Evolutionary conservation across 176 grass and related monocot species (phyloP), one percentile per base, ranked within the genome.

Genomic region (Phoenix roebelenii): DNA sequence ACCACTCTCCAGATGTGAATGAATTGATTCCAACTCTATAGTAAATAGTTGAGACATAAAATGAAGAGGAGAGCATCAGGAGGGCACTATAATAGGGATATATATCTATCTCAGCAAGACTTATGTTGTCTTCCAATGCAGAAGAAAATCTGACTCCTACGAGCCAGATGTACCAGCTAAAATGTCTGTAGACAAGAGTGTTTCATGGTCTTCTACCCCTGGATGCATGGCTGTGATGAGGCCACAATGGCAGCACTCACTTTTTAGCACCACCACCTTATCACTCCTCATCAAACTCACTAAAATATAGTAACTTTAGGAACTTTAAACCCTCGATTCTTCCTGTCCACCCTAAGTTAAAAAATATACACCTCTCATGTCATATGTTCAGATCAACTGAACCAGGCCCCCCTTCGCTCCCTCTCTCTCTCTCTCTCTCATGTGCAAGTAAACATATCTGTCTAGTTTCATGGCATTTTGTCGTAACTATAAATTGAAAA

Each of bases 211-310:
- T 49, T 65, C 63, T 51, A 2, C 2, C 63, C 3, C 20, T 52
- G 22, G 49, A 52, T n/a, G n/a, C n/a, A n/a, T 65, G 49, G 49
- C 16, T 50, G 49, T 25, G 48, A 52, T 26, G 14, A 29, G 49
- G 16, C 63, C 49, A 65, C 63, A 18, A 51, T 22, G 20, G 22
- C 4, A n/a, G 49, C 49, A 65, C 63, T 65, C 22, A 52, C 23
- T 65, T 52, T 50, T 25, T 51, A 65, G 51, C 17, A 65, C 25
- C 49, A 65, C 63, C 49, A 52, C 63, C 63, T 52, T 2, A 25
- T 65, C 39, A 30, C 15, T 64, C 60, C 32, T 64, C 20, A 50
- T 18, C 57, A 59, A 44, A 9, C 19, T 65, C 15, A 5, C 48
- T 65, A 52, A 4, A 65, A 54, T 54, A 54, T 54, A 9, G n/a